Conservation (phyloP, 768 basidiomycete species). For the Amanita rimosa region DNA sequence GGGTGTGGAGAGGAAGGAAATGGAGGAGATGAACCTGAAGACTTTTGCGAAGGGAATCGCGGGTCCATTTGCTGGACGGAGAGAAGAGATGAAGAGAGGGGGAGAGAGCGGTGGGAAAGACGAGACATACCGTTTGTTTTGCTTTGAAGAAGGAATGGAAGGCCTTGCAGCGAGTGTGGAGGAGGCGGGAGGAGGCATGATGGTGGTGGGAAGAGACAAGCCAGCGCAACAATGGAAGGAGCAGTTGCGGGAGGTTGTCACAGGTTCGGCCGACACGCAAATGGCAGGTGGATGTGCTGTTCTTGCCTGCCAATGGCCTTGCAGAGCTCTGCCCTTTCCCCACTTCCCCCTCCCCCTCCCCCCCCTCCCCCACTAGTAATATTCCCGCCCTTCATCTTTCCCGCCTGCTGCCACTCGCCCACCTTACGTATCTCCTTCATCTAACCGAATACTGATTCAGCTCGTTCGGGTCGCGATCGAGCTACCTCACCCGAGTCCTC, state of each 20-base stretch:
- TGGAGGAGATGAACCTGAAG: constrained; percentile 26
- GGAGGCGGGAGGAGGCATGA: constrained; percentile 11
- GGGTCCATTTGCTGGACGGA: constrained; percentile 33
- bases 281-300: constrained; percentile 8
- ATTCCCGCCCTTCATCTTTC: too few species aligned
- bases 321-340: not conserved
- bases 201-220: constrained; percentile 37
- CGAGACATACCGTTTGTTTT: constrained; percentile 24
- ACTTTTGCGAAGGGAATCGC: constrained; percentile 36
- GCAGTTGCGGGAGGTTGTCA: constrained; percentile 19
- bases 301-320: constrained; percentile 4
- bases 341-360: not conserved
- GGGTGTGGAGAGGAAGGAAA: constrained; percentile 8
- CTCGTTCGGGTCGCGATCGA: constrained; percentile 8
- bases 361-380: too few species aligned
- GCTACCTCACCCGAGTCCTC: constrained; percentile 2
- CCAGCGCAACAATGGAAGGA: constrained; percentile 28
- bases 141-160: constrained; percentile 12
- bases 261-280: constrained; percentile 17
- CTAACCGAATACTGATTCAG: constrained; percentile 12
- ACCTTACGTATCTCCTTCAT: constrained; percentile 11
- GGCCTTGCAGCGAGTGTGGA: constrained; percentile 8
- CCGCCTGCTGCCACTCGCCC: not conserved
- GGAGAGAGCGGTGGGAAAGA: constrained; percentile 10
- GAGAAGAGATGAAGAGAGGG: constrained; percentile 12